phyloP scores from a whole-genome alignment of 164 flowering plant genomes.

The Kingdonia uniflora region DNA sequence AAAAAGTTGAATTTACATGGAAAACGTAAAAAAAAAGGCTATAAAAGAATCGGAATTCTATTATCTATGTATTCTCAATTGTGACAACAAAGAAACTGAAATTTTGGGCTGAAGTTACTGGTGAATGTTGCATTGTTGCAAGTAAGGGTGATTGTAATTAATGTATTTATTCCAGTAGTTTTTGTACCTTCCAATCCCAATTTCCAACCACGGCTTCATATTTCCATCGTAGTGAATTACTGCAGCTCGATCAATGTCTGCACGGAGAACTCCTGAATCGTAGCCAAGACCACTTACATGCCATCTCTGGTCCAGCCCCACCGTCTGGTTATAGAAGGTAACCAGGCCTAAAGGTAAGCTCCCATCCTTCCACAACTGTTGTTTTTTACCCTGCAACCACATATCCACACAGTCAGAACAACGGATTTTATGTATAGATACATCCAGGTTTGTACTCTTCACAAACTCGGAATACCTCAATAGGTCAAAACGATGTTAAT shows the following conservation, averaged over 20 bases:
- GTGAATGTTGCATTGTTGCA: conserved; percentile 87
- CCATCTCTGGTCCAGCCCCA: conserved; percentile 59
- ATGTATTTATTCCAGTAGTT: conserved; percentile 64
- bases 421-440: no score
- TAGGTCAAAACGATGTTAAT: no score
- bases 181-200: conserved; percentile 54
- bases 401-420: no score
- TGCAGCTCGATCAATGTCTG: conserved; percentile 54
- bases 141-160: conserved; percentile 47
- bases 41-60: conserved; percentile 1
- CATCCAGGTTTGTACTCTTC: no score
- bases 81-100: neutral
- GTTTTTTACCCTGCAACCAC: conserved; percentile 47
- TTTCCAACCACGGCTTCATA: conserved; percentile 93
- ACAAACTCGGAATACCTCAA: no score
- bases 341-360: conserved; percentile 76
- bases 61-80: neutral
- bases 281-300: conserved; percentile 77
- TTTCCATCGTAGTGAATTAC: conserved; percentile 84
- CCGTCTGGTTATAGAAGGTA: conserved; percentile 62
- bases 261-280: conserved; percentile 29
- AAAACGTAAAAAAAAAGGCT: neutral
- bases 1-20: neutral
- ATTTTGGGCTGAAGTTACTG: conserved; percentile 13
- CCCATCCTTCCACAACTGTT: conserved; percentile 58